Conservation (phyloP, 495 filamentous ascomycete genomes). For the Daldinia decipiens region DNA sequence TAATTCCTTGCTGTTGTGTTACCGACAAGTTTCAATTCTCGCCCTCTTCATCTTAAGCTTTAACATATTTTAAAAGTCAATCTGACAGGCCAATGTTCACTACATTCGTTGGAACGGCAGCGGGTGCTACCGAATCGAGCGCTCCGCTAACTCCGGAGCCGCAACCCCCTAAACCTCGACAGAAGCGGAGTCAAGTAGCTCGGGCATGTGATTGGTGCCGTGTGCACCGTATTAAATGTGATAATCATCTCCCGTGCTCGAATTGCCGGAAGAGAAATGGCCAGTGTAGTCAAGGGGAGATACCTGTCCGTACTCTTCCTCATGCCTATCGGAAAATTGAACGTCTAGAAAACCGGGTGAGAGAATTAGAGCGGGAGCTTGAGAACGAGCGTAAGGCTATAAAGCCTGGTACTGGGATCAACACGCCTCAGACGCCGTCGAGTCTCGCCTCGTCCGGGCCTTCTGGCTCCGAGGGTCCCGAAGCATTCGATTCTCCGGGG, state of each 20-base stretch:
- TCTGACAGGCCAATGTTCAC: constrained; percentile 24
- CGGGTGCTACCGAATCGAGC: constrained; percentile 26
- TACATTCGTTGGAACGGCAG: constrained; percentile 29
- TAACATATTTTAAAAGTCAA: background rate
- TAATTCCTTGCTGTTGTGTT: background rate
- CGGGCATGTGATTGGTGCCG: constrained; percentile 60
- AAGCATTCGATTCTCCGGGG: constrained; percentile 16
- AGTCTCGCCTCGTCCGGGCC: constrained; percentile 11
- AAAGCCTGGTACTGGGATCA: constrained; percentile 8
- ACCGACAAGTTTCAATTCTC: background rate
- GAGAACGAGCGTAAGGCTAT: constrained; percentile 34
- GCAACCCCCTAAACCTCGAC: constrained; percentile 31
- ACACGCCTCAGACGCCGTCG: constrained; percentile 14
- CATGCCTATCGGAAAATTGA: constrained; percentile 57
- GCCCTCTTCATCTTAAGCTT: background rate
- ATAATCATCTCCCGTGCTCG: constrained; percentile 56
- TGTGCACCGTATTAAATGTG: constrained; percentile 59
- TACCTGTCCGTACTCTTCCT: constrained; percentile 51
- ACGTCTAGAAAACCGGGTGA: constrained; percentile 49
- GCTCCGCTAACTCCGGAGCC: constrained; percentile 30
- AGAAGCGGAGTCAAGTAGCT: constrained; percentile 38
- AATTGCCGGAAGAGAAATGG: constrained; percentile 57
- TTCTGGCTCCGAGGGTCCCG: constrained; percentile 2
- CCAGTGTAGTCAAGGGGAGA: constrained; percentile 51
- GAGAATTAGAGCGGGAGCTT: constrained; percentile 54